These are phyloP conservation scores for Kodamaea fungicola DNA, from an alignment of 1,139 yeast genomes.

Conservation along the genomic window DNA sequence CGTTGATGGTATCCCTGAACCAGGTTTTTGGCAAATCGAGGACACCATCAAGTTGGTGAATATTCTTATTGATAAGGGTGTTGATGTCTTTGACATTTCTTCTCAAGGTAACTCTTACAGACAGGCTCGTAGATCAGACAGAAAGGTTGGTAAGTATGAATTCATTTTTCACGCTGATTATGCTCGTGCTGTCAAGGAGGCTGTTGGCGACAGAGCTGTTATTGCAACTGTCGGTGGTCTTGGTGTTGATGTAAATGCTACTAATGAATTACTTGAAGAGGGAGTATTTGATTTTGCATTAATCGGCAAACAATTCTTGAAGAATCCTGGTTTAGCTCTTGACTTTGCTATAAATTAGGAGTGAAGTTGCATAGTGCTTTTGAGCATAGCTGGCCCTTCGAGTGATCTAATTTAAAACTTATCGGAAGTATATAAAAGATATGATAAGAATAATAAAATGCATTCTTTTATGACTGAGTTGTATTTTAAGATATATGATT, in stretches of 20 bases:
- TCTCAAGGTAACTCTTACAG: slow-evolving; percentile 48
- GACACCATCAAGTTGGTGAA: slow-evolving; percentile 29
- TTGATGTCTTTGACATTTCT: slow-evolving; percentile 52
- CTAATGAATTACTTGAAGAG: slow-evolving; percentile 36
- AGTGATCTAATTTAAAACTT: too few species aligned
- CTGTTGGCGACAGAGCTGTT: slow-evolving; percentile 38
- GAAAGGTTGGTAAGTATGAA: neutral
- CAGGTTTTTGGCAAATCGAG: slow-evolving; percentile 4
- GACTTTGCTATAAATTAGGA: slow-evolving; percentile 49
- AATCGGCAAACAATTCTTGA: slow-evolving; percentile 44
- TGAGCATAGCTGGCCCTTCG: slow-evolving; percentile 16
- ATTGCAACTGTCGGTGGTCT: slow-evolving; percentile 50
- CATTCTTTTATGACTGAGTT: neutral
- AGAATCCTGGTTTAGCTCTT: slow-evolving; percentile 47
- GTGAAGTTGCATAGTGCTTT: slow-evolving; percentile 37
- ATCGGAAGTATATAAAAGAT: too few species aligned
- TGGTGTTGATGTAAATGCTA: slow-evolving; percentile 23
- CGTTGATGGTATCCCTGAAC: slow-evolving; percentile 3
- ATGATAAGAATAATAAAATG: neutral
- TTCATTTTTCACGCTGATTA: slow-evolving; percentile 28
- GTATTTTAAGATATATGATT: neutral
- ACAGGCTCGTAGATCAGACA: slow-evolving; percentile 12
- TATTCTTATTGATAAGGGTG: slow-evolving; percentile 39
- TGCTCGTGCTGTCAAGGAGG: slow-evolving; percentile 41
- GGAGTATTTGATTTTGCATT: slow-evolving; percentile 45